Evolutionary conservation across 1,284 basidiomycete genomes (phyloP), one percentile per base, ranked within the genome.

Genomic region (Papiliotrema flavescens): DNA sequence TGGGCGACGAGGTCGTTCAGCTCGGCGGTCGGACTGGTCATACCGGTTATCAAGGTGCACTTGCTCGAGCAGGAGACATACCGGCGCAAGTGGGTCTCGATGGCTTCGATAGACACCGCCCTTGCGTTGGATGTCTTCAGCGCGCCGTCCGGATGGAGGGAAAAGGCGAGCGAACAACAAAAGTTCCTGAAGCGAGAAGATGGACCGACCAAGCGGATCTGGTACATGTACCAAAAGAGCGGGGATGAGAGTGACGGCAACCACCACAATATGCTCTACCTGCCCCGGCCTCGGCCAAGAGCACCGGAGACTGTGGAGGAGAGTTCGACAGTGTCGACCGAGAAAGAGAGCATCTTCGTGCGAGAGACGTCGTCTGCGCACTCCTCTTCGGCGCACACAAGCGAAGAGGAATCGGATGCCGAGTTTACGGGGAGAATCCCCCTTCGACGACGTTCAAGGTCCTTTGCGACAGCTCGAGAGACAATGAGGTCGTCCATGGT

Each of bases 141-240:
- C 39, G 80, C 84, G 3, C 85, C 87, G 2, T 62, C 70, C 26
- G 83, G 82, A 0, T 88, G 85, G 83, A 75, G 76, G 56, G 74
- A 80, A 32, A 72, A 76, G 32, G 83, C 83, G 0, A 63, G 72
- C 35, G 70, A 69, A 4, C 92, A 95, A 70, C 76, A 80, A 13
- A 75, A 79, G 9, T 95, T 90, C 68, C 68, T 95, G 19, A 74
- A 76, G n/a, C 78, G 79, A 43, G 87, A 95, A 71, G 92, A 95
- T 69, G 67, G 62, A 19, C 68, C 78, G 17, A 91, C 89, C 2
- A 81, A 80, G 22, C 81, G 92, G 57, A 83, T 84, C 3, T 78
- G 79, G 61, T 79, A 78, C 57, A 78, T 91, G 65, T 83, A 88
- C 47, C 43, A 53, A 37, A 71, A 71, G 24, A 43, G 40, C 13